Evolutionary conservation across 345 rosid species (phyloP), one percentile per base, ranked within the genome.

Genomic region (Aurinia saxatilis): DNA sequence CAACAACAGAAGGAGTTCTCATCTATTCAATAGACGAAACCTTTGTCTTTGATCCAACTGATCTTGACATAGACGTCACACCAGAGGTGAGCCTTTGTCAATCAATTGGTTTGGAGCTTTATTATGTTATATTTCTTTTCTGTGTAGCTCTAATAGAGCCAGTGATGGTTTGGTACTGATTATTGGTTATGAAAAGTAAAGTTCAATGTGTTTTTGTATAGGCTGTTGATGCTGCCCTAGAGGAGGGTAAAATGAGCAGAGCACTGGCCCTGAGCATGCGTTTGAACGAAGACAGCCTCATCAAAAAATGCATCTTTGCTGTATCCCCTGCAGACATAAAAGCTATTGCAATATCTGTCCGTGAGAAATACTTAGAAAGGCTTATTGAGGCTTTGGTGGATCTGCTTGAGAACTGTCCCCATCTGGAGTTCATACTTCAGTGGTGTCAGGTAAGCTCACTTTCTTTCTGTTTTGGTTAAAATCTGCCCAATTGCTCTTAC

Each of bases 1-100:
- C 99, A 41, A 90, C 97, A n/a, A 93, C 97, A 1, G 99, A 93
- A 68, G 99, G 97, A 23, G 97, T 93, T 50, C 83, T 85, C 39
- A 80, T 93, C 64, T 90, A 68, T 78, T 90, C 99, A 54, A 76
- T 86, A 33, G 97, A 93, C 31, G 99, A 90, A 1, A 81, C 95
- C 40, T 93, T 90, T 53, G 85, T 93, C 74, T 90, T 93, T 19
- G 97, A 90, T 76, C 99, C 99, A 19, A 82, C 97, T 5, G 97
- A 93, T 80, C 99, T 93, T 50, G 99, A 85, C 79, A 87, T 93
- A 12, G 97, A 90, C 56, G 97, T 93, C 37, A 93, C 99, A 51
- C 96, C 97, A 33, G 90, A 90, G 87, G 99, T 93, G 77, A 49
- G 72, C 58, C 52, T 67, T 50, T 18, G 12, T 50, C 36, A 50